Base-by-base conservation (phyloP, 2,329 filamentous ascomycete species). In the Diaporthe batatas region DNA sequence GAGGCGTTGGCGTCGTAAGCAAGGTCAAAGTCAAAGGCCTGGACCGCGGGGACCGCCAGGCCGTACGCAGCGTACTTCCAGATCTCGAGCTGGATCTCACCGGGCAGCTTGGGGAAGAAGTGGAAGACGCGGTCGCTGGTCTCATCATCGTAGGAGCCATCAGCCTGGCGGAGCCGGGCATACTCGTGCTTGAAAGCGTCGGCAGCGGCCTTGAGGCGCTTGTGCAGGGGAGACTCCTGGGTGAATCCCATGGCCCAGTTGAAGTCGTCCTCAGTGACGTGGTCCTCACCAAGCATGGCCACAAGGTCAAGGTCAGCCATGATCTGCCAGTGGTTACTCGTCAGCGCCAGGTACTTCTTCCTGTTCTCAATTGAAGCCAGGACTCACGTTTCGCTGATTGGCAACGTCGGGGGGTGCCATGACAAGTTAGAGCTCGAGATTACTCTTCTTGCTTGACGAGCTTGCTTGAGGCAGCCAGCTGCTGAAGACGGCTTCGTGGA, bases 1-100 rank as follows among this genome's bases (percentile, higher is more conserved):
- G 58, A 25, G 25, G 23, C 58, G 2, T 44, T 18, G 0, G 58
- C 18, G 39, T 64, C 39, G 18, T 64, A 64, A 1, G 58, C 58
- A 6, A 64, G 39, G 58, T 64, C 58, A 18, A 64, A 64, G 36
- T 64, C 58, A 3, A 64, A 47, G 6, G 44, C 58, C 10, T 44
- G 39, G 18, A 47, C 2, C 10, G 16, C n/a, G 16, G 58, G 58
- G 16, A 44, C 18, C 0, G 58, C 62, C 7, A 53, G 57, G 34
- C 32, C n/a, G 18, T 55, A 25, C 58, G 29, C 57, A 25, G 51
- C 69, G 10, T 32, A 5, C 32, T 54, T 65, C 34, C 44, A 53
- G 16, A 71, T 25, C n/a, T 12, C 4, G 2, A 34, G 44, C 49
- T 67, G 32, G 10, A 71, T 18, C 44, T 49, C 69, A 4, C 32